Conservation (phyloP, 495 filamentous ascomycete species). For the Penicillium diatomitis region DNA sequence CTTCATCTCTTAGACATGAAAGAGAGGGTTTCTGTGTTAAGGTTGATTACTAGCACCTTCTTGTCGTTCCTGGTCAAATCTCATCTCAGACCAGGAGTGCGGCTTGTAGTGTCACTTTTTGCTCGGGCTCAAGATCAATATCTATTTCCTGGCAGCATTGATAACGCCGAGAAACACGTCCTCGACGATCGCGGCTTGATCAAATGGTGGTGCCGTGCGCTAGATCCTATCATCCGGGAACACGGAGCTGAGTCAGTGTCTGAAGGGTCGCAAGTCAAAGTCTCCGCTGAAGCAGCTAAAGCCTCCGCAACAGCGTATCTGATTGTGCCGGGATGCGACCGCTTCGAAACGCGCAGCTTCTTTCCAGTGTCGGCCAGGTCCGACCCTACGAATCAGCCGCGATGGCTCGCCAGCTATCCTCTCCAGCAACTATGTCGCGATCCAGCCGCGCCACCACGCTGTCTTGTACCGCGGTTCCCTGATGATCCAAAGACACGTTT, state of each 20-base stretch:
- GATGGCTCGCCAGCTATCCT: slow-evolving; percentile 52
- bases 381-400: slow-evolving; percentile 34
- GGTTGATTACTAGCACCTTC: slow-evolving; percentile 64
- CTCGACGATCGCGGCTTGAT: slow-evolving; percentile 82
- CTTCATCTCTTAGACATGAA: slow-evolving; percentile 54
- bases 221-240: slow-evolving; percentile 61
- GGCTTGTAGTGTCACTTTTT: slow-evolving; percentile 80
- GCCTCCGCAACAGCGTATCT: slow-evolving; percentile 58
- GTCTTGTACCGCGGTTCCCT: slow-evolving; percentile 81
- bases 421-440: slow-evolving; percentile 49
- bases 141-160: slow-evolving; percentile 82
- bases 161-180: slow-evolving; percentile 84
- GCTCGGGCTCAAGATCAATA: slow-evolving; percentile 90
- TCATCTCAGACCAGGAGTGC: slow-evolving; percentile 56
- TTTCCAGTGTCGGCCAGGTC: slow-evolving; percentile 41
- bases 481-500: slow-evolving; percentile 96
- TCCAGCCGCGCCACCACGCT: slow-evolving; percentile 61
- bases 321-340: slow-evolving; percentile 77
- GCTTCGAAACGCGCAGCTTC: slow-evolving; percentile 57
- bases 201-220: slow-evolving; percentile 86
- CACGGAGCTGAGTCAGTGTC: slow-evolving; percentile 34
- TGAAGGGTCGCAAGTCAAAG: slow-evolving; percentile 30
- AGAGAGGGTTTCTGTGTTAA: slow-evolving; percentile 61
- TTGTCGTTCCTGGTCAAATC: slow-evolving; percentile 62
- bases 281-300: slow-evolving; percentile 30